Percentiles rank a stretch among this genome's conserved stretches.
These are phyloP conservation scores for Monosporascus sp. DNA, from an alignment of 2,329 filamentous ascomycete genomes.

Conservation along the genomic window DNA sequence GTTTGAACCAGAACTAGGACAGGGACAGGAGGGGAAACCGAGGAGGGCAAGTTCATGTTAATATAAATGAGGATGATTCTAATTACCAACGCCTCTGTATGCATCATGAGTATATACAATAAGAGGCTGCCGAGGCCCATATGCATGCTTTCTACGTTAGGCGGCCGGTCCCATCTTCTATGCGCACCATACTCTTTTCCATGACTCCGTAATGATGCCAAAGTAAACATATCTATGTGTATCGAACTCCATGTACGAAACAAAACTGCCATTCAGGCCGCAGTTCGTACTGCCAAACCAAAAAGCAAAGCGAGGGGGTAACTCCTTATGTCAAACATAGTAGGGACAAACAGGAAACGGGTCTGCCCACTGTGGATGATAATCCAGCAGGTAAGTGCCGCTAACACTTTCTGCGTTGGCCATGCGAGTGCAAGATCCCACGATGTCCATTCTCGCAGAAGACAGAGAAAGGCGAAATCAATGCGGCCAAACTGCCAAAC, in stretches of 20 bases:
- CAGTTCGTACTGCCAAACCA: not conserved
- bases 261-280: not conserved
- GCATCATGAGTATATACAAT: constrained; percentile 18
- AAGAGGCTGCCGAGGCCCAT: not conserved
- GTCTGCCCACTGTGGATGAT: not conserved
- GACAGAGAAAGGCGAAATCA: not conserved
- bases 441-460: too few species aligned
- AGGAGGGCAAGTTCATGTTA: too few species aligned
- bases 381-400: not conserved
- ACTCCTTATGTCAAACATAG: not conserved
- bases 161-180: not conserved
- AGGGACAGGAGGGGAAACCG: too few species aligned
- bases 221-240: not conserved
- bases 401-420: not conserved
- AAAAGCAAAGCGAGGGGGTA: not conserved
- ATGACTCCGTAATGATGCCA: not conserved
- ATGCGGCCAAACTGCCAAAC: not conserved
- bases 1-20: too few species aligned
- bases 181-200: not conserved
- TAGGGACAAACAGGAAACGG: not conserved
- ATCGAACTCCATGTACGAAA: not conserved
- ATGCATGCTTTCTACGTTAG: not conserved
- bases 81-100: constrained; percentile 1
- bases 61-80: not conserved
- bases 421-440: not conserved